Evolutionary conservation across 495 filamentous ascomycete genomes (phyloP).

Genomic region (Penicillium paxilli): DNA sequence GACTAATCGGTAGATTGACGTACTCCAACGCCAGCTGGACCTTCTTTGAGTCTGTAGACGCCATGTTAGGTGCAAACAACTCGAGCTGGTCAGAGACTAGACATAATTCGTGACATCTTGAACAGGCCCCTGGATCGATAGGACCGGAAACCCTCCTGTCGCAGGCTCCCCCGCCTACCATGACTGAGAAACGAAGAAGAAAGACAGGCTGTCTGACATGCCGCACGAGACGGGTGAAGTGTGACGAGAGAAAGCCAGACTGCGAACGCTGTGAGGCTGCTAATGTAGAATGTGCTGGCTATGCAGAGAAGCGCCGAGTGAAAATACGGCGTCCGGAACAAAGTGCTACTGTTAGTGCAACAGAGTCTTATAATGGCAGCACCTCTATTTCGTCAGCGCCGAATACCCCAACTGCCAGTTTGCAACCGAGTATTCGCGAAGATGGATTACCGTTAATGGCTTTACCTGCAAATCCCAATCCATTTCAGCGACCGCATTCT

Average conservation of each 20-base stretch:
- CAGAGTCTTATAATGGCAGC: not conserved
- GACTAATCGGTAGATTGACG: no score
- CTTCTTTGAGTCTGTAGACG: no score
- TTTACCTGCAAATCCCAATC: constrained; percentile 3
- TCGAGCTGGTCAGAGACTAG: no score
- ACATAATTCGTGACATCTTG: no score
- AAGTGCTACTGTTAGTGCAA: not conserved
- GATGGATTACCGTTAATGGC: constrained; percentile 8
- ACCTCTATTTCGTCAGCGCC: not conserved
- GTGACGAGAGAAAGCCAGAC: constrained; percentile 9
- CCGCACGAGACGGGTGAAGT: constrained; percentile 9
- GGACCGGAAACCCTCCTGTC: no score
- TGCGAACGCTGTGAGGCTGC: constrained; percentile 9
- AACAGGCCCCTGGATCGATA: no score
- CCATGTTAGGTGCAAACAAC: no score
- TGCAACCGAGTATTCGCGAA: not conserved
- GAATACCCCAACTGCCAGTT: no score
- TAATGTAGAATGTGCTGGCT: constrained; percentile 11
- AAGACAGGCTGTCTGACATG: constrained; percentile 12
- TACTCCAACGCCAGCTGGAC: no score
- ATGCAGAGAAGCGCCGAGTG: constrained; percentile 4
- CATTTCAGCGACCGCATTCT: constrained; percentile 9
- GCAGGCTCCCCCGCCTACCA: not conserved
- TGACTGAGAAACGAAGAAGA: constrained; percentile 1
- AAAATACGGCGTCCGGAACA: not conserved